Percentiles rank a stretch among this genome's conserved stretches.
These are phyloP conservation scores for Aureobasidium sp. DNA, from an alignment of 2,329 filamentous ascomycete genomes.

Conservation along the genomic window DNA sequence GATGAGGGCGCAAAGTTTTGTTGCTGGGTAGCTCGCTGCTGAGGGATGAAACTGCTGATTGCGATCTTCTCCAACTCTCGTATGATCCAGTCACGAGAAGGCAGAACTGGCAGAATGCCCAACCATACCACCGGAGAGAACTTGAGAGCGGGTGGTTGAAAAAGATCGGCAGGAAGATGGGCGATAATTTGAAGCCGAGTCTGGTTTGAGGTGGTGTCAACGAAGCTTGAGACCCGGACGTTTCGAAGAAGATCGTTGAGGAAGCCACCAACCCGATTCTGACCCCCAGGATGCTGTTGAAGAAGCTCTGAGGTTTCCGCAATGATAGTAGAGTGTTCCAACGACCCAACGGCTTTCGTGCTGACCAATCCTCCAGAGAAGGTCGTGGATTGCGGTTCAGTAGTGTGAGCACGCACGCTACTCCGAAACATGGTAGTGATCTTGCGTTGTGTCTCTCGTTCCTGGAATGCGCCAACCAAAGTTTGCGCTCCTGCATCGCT, in stretches of 20 bases:
- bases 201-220: not conserved
- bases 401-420: not conserved
- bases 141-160: not conserved
- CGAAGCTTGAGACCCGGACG: not conserved
- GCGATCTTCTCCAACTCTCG: not conserved
- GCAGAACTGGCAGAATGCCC: not conserved
- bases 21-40: not conserved
- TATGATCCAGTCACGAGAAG: not conserved
- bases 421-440: not conserved
- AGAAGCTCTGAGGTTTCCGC: not conserved
- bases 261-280: not conserved
- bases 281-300: not conserved
- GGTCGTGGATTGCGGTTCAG: not conserved
- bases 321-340: not conserved
- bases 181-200: not conserved
- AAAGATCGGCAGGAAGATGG: not conserved
- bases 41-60: not conserved
- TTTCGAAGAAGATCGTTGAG: not conserved
- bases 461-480: not conserved
- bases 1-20: too few species aligned
- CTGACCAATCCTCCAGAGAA: not conserved
- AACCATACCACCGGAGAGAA: not conserved
- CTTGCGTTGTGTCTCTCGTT: not conserved
- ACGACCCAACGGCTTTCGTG: not conserved
- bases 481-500: not conserved